These are phyloP conservation scores for Paraglomus brasilianum DNA, from an alignment of 192 early-diverging fungal genomes.

Conservation along the genomic window DNA sequence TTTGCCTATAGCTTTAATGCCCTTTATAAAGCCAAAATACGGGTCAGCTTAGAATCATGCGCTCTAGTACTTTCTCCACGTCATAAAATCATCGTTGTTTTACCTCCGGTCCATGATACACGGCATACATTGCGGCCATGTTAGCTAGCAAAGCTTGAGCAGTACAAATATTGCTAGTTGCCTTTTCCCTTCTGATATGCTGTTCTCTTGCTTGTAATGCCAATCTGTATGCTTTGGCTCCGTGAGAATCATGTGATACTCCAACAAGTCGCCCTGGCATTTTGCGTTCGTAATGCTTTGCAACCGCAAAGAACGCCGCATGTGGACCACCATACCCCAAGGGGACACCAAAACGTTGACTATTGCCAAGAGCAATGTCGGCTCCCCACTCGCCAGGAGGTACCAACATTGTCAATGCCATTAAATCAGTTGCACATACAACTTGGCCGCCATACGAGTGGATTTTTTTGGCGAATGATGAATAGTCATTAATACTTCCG, in stretches of 20 bases:
- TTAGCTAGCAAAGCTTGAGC: conserved; percentile 98
- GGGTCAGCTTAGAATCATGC: too few species aligned
- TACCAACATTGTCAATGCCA: conserved; percentile 88
- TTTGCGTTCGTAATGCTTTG: conserved; percentile 88
- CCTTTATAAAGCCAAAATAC: conserved; percentile 39
- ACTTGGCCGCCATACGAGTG: conserved; percentile 84
- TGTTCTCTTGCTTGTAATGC: conserved; percentile 98
- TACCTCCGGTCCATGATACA: conserved; percentile 95
- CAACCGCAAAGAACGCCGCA: conserved; percentile 97
- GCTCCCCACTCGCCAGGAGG: conserved; percentile 95
- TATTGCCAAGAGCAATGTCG: conserved; percentile 97
- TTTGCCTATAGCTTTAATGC: conserved; percentile 85
- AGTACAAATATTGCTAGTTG: conserved; percentile 98
- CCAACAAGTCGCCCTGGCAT: conserved; percentile 97
- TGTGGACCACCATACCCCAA: conserved; percentile 99
- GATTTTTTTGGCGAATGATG: conserved; percentile 71
- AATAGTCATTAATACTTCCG: conserved; percentile 84
- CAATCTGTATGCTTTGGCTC: conserved; percentile 88
- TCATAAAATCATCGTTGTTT: neutral
- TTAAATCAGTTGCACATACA: conserved; percentile 88
- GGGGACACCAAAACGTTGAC: conserved; percentile 97
- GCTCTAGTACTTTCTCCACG: too few species aligned
- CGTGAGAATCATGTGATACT: conserved; percentile 88
- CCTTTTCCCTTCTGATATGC: conserved; percentile 99
- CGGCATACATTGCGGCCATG: conserved; percentile 99